Evolutionary conservation across 1,284 basidiomycete genomes (phyloP).

Genomic region (Mycena citricolor): DNA sequence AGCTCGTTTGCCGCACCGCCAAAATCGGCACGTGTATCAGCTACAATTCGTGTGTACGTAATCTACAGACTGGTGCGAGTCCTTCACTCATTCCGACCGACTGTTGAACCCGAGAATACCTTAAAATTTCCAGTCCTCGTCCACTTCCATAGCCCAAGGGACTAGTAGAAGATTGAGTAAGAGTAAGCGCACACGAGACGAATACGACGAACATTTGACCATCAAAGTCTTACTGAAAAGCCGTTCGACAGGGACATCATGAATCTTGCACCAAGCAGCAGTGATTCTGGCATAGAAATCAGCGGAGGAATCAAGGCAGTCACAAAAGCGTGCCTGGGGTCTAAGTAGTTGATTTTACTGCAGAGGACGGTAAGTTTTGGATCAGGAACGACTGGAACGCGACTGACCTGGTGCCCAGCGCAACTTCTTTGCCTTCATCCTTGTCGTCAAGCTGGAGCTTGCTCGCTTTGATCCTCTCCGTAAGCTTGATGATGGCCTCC

Average conservation of each 20-base stretch:
- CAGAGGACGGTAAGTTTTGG: conserved; percentile 17
- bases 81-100: too few relatives aligned
- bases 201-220: conserved; percentile 67
- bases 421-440: conserved; percentile 92
- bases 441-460: conserved; percentile 86
- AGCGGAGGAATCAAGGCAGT: conserved; percentile 13
- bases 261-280: conserved; percentile 81
- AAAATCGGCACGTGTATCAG: too few relatives aligned
- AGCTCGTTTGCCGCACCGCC: too few relatives aligned
- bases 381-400: conserved; percentile 2
- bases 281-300: conserved; percentile 64
- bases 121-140: conserved; percentile 79
- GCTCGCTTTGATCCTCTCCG: conserved; percentile 80
- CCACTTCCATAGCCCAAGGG: conserved; percentile 84
- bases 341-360: conserved; percentile 88
- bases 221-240: conserved; percentile 88
- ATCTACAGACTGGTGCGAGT: too few relatives aligned
- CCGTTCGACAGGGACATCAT: conserved; percentile 88
- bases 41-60: too few relatives aligned
- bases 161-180: conserved; percentile 42
- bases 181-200: background rate
- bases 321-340: conserved; percentile 63
- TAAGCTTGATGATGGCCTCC: conserved; percentile 72
- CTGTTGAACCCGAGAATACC: too few relatives aligned
- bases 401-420: conserved; percentile 82